A percentile compares a stretch with the other conserved stretches of the same genome.
These are phyloP conservation scores for Candida dubliniensis DNA, from an alignment of 1,139 yeast genomes.

Conservation along the genomic window DNA sequence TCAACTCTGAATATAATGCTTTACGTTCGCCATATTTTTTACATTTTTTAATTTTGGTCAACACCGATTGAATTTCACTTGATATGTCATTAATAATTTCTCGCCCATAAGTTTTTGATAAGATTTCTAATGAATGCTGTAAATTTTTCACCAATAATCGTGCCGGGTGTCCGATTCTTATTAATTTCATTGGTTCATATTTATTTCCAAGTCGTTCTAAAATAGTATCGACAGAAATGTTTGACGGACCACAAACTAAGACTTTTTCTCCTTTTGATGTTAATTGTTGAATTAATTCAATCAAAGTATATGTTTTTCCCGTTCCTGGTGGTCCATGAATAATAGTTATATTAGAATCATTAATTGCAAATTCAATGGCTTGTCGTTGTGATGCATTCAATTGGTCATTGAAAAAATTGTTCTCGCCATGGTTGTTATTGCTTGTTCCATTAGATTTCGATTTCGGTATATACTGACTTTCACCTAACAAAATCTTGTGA, in stretches of 20 bases:
- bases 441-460: constrained; percentile 11
- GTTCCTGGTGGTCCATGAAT: constrained; percentile 56
- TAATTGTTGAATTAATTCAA: constrained; percentile 81
- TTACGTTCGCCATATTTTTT: constrained; percentile 65
- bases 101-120: constrained; percentile 53
- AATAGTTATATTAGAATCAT: constrained; percentile 42
- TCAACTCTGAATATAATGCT: constrained; percentile 68
- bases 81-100: constrained; percentile 67
- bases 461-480: constrained; percentile 28
- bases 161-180: constrained; percentile 94
- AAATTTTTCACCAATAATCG: constrained; percentile 64
- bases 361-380: constrained; percentile 42
- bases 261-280: constrained; percentile 63
- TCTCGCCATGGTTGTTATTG: constrained; percentile 1
- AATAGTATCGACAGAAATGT: constrained; percentile 91
- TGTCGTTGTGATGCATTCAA: constrained; percentile 68
- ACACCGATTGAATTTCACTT: constrained; percentile 63
- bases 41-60: constrained; percentile 61
- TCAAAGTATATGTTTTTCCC: constrained; percentile 72
- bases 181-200: constrained; percentile 30
- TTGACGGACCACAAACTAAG: constrained; percentile 92
- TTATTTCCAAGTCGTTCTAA: constrained; percentile 66
- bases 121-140: constrained; percentile 74
- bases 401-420: constrained; percentile 45
- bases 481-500: constrained; percentile 48